Base-by-base conservation (phyloP, 225 moss, liverwort and hornwort species). In the Antitrichia curtipendula region DNA sequence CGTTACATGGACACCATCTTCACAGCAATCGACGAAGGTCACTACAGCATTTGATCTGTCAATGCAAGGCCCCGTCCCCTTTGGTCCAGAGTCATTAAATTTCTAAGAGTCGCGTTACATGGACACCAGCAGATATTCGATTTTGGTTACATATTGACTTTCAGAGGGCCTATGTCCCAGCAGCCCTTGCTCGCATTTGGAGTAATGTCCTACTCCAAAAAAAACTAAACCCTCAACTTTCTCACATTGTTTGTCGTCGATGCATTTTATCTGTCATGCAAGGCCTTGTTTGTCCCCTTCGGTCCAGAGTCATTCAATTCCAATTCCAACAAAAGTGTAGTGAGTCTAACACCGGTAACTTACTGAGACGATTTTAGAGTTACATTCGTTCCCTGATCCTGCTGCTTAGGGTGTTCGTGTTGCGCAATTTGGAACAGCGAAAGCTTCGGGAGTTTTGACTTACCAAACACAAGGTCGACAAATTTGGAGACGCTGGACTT, bases 401-500 rank as follows among this genome's bases (percentile, higher is more conserved):
- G 45, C 45, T 45, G 18, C 73, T 47, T 73, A 18, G 34, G 52
- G 32, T 8, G 36, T 36, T 36, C 45, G 10, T 21, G 21, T 16
- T 47, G 6, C 40, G 65, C 36, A 82, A 50, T 28, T 47, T 66
- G 66, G 13, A 53, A 53, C 29, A 28, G 8, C 66, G 8, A 16
- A 66, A 53, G 66, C 28, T 47, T 20, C 24, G 7, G 45, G 49
- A 64, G 49, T 49, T 4, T 49, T 36, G 61, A 21, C 90, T 86
- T 89, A 93, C 93, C 93, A 73, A 93, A 93, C 32, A 93, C 92
- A 61, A 93, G 93, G 85, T 92, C 93, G 47, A 93, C 92, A 62
- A 93, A 90, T 80, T 82, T 91, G 32, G 92, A 93, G 38, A 93
- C 75, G 85, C 92, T 92, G 72, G 93, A 92, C 87, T 91, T 93